Percentiles rank a stretch among this genome's conserved stretches.
Evolutionary conservation across 2,329 filamentous ascomycete species (phyloP).

Genomic region (Chaetomiaceae sp.): DNA sequence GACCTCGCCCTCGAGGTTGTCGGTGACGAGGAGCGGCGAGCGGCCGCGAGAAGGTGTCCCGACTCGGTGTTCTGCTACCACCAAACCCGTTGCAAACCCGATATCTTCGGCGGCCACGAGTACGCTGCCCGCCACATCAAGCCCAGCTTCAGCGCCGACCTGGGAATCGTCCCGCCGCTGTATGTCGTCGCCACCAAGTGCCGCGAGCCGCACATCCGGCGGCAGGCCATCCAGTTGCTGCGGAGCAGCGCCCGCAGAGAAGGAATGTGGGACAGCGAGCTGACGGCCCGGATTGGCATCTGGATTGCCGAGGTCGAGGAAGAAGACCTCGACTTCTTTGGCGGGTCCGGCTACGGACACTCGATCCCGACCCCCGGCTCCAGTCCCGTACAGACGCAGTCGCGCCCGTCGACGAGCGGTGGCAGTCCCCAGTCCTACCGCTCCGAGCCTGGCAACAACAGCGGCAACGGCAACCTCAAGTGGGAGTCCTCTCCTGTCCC

Average conservation of each 20-base stretch:
- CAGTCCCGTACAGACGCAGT: constrained; percentile 21
- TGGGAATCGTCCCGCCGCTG: constrained; percentile 60
- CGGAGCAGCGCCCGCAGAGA: constrained; percentile 57
- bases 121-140: constrained; percentile 49
- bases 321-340: constrained; percentile 25
- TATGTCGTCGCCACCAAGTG: constrained; percentile 65
- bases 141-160: constrained; percentile 58
- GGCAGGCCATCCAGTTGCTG: constrained; percentile 58
- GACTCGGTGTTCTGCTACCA: constrained; percentile 42
- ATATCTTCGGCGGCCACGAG: constrained; percentile 39
- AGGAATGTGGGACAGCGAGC: constrained; percentile 64
- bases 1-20: constrained; percentile 55
- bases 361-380: constrained; percentile 28
- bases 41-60: constrained; percentile 42
- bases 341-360: constrained; percentile 29
- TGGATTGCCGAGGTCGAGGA: constrained; percentile 55
- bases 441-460: constrained; percentile 10
- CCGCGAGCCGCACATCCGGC: constrained; percentile 50
- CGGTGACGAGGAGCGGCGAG: constrained; percentile 50
- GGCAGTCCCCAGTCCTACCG: constrained; percentile 24
- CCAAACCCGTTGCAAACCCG: constrained; percentile 30
- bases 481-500: constrained; percentile 1
- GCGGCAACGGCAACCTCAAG: not conserved
- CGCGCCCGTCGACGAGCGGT: constrained; percentile 25
- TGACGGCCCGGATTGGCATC: constrained; percentile 49